These are phyloP conservation scores for Middelhovenomyces tepae DNA, from an alignment of 805 yeast genomes.

Conservation along the genomic window DNA sequence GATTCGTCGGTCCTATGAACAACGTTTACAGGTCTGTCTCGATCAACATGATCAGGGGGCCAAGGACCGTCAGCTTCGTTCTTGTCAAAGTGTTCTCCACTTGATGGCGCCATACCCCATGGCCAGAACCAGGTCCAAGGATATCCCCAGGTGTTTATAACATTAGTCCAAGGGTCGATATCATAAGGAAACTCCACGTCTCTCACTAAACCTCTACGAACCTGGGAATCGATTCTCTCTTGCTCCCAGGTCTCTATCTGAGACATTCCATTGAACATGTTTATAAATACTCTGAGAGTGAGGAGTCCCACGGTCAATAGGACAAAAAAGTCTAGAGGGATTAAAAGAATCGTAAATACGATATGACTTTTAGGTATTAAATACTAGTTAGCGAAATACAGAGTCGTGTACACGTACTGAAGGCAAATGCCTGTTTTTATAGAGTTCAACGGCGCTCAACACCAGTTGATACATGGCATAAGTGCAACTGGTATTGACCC, in stretches of 20 bases:
- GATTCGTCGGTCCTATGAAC: constrained; percentile 2
- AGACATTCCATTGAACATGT: constrained; percentile 59
- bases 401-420: constrained; percentile 3
- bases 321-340: constrained; percentile 52
- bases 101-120: constrained; percentile 52
- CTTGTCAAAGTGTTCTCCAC: constrained; percentile 51
- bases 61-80: constrained; percentile 60
- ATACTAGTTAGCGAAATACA: constrained; percentile 31
- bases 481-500: constrained; percentile 37
- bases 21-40: constrained; percentile 21
- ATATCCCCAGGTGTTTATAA: constrained; percentile 45
- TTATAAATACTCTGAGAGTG: constrained; percentile 49
- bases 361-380: constrained; percentile 46
- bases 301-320: constrained; percentile 50
- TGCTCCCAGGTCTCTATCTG: constrained; percentile 90
- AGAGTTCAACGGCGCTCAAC: constrained; percentile 36
- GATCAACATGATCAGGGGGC: constrained; percentile 83
- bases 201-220: constrained; percentile 28
- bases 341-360: constrained; percentile 43
- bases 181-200: constrained; percentile 72
- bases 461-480: constrained; percentile 37
- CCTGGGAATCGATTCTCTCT: constrained; percentile 68
- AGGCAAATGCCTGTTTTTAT: constrained; percentile 14
- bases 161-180: constrained; percentile 49
- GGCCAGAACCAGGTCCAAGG: constrained; percentile 62